Conservation (phyloP, 352 stramenopile genomes). For the Phytophthora boehmeriae region DNA sequence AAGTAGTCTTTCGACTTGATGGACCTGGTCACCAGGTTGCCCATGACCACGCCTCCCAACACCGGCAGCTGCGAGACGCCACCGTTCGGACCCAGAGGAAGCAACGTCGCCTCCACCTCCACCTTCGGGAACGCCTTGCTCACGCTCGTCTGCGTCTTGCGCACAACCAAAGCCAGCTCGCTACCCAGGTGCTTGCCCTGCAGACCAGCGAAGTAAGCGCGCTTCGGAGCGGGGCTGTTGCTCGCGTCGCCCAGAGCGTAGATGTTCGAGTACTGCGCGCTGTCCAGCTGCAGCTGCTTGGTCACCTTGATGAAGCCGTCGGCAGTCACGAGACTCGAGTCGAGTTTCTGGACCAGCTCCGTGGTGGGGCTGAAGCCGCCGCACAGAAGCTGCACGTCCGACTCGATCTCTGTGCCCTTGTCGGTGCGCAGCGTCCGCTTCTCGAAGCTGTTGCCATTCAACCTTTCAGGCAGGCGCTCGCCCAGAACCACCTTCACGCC, state of each 20-base stretch:
- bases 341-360: slow-evolving; percentile 42
- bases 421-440: slow-evolving; percentile 48
- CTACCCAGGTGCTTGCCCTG: slow-evolving; percentile 50
- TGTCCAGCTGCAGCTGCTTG: slow-evolving; percentile 50
- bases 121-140: slow-evolving; percentile 49
- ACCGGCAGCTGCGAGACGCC: slow-evolving; percentile 60
- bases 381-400: slow-evolving; percentile 54
- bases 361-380: slow-evolving; percentile 44
- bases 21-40: slow-evolving; percentile 53
- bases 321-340: slow-evolving; percentile 38
- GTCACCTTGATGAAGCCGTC: slow-evolving; percentile 55
- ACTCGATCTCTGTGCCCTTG: slow-evolving; percentile 54
- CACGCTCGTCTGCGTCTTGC: slow-evolving; percentile 43
- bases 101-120: slow-evolving; percentile 34
- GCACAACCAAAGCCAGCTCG: slow-evolving; percentile 41
- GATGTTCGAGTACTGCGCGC: slow-evolving; percentile 46
- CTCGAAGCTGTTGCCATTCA: slow-evolving; percentile 46
- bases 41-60: slow-evolving; percentile 52
- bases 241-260: slow-evolving; percentile 57
- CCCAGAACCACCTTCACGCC: slow-evolving; percentile 55
- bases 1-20: slow-evolving; percentile 64
- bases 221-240: slow-evolving; percentile 55
- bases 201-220: slow-evolving; percentile 41
- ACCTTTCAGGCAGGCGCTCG: slow-evolving; percentile 40
- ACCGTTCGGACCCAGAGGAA: slow-evolving; percentile 59